phyloP scores from a whole-genome alignment of 768 basidiomycete species.

The Naganishia randhawae region DNA sequence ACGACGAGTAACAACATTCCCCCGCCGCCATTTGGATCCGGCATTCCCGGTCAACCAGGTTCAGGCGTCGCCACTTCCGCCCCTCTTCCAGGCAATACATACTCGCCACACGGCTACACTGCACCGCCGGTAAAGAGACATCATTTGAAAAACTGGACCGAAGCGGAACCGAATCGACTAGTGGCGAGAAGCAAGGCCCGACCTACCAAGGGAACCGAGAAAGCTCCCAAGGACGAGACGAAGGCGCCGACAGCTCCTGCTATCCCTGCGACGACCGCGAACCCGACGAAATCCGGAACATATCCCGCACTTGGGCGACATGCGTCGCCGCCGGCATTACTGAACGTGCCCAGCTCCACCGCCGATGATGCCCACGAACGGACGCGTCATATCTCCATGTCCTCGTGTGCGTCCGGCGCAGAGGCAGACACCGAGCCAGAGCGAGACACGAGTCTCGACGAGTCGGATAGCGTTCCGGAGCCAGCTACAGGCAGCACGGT shows the following conservation, averaged over 20 bases:
- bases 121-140: constrained; percentile 8
- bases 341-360: background rate
- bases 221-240: background rate
- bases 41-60: constrained; percentile 15
- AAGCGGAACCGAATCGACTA: constrained; percentile 16
- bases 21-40: constrained; percentile 16
- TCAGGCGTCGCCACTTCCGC: background rate
- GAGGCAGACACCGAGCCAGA: constrained; percentile 14
- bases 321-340: background rate
- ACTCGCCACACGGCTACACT: background rate
- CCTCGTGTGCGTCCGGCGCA: constrained; percentile 12
- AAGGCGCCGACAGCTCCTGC: background rate
- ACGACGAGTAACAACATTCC: constrained; percentile 14
- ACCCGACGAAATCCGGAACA: constrained; percentile 1
- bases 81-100: background rate
- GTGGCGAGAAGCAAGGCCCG: constrained; percentile 14
- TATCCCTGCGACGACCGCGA: background rate
- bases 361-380: background rate
- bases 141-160: constrained; percentile 20
- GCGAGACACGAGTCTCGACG: constrained; percentile 11
- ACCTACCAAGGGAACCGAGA: background rate
- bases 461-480: background rate
- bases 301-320: constrained; percentile 2
- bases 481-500: background rate
- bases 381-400: background rate